These are phyloP conservation scores for Ceratocystis alfenasii DNA, from an alignment of 2,329 filamentous ascomycete species.

Conservation along the genomic window DNA sequence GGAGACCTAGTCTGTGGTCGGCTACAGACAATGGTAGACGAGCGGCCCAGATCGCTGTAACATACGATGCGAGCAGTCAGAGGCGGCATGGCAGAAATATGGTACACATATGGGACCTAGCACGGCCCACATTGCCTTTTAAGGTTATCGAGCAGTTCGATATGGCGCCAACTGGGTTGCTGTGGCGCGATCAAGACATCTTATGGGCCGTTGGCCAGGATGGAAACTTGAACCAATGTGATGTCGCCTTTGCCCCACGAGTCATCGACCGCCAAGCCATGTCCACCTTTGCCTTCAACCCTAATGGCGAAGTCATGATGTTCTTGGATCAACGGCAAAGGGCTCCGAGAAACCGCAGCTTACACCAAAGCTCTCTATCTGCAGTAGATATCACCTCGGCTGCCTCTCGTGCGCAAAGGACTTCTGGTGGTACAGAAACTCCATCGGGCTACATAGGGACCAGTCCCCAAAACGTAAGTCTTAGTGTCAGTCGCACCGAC, in stretches of 20 bases:
- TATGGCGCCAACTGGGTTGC: slow-evolving; percentile 42
- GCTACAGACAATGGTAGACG: slow-evolving; percentile 48
- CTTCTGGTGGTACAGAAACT: slow-evolving; percentile 29
- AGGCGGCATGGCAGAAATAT: slow-evolving; percentile 44
- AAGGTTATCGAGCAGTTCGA: slow-evolving; percentile 53
- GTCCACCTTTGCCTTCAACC: slow-evolving; percentile 49
- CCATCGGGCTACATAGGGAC: slow-evolving; percentile 37
- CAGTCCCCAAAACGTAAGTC: slow-evolving; percentile 38
- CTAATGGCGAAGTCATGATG: slow-evolving; percentile 48
- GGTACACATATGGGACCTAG: slow-evolving; percentile 59
- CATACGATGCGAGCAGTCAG: slow-evolving; percentile 46
- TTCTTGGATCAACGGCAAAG: slow-evolving; percentile 48
- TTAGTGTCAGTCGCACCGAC: slow-evolving; percentile 49
- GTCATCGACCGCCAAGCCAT: slow-evolving; percentile 51
- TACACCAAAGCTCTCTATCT: background rate
- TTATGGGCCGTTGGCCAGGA: slow-evolving; percentile 55
- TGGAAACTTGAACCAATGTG: slow-evolving; percentile 51
- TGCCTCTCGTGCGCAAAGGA: slow-evolving; percentile 32
- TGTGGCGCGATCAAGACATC: slow-evolving; percentile 54
- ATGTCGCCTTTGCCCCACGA: slow-evolving; percentile 51
- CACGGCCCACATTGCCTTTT: slow-evolving; percentile 53
- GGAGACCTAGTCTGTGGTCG: slow-evolving; percentile 56
- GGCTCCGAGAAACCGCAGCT: background rate
- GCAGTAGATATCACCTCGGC: background rate
- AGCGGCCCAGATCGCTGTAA: slow-evolving; percentile 49